Percentiles rank a stretch among this genome's conserved stretches.
phyloP scores from a whole-genome alignment of 305 asterid species.

The Solanum aculeatissimum region DNA sequence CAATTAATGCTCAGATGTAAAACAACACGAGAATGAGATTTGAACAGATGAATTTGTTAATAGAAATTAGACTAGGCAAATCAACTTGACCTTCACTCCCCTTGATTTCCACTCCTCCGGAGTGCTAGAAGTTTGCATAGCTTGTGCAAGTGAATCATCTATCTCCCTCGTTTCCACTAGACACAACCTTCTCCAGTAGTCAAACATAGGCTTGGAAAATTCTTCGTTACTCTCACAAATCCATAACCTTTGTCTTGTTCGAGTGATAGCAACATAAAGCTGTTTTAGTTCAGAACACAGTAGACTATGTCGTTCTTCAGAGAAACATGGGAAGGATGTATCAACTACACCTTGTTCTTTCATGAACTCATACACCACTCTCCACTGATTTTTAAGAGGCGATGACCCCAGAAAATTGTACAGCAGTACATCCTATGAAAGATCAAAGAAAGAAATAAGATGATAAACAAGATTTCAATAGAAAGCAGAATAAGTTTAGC shows the following conservation, averaged over 20 bases:
- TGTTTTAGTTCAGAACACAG: conserved; percentile 71
- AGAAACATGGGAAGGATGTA: conserved; percentile 41
- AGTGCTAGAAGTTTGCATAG: conserved; percentile 62
- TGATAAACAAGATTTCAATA: background rate
- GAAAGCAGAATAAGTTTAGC: background rate
- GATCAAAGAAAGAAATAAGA: background rate
- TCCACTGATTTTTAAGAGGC: conserved; percentile 55
- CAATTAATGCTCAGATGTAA: background rate
- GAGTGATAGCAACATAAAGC: conserved; percentile 59
- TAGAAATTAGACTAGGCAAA: background rate
- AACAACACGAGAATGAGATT: background rate
- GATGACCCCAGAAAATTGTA: conserved; percentile 68
- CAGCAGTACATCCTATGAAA: conserved; percentile 52
- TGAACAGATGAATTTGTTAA: background rate
- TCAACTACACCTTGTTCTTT: conserved; percentile 31
- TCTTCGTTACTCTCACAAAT: conserved; percentile 52
- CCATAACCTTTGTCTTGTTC: conserved; percentile 74
- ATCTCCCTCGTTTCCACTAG: conserved; percentile 47
- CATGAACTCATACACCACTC: conserved; percentile 56
- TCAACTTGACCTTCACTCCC: conserved; percentile 46
- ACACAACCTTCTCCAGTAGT: conserved; percentile 49
- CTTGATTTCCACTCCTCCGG: conserved; percentile 62
- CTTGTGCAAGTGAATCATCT: conserved; percentile 47
- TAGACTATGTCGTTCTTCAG: conserved; percentile 35
- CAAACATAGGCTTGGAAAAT: conserved; percentile 48